Base-by-base conservation (phyloP, 2,329 filamentous ascomycete genomes). In the Zasmidium cellare region DNA sequence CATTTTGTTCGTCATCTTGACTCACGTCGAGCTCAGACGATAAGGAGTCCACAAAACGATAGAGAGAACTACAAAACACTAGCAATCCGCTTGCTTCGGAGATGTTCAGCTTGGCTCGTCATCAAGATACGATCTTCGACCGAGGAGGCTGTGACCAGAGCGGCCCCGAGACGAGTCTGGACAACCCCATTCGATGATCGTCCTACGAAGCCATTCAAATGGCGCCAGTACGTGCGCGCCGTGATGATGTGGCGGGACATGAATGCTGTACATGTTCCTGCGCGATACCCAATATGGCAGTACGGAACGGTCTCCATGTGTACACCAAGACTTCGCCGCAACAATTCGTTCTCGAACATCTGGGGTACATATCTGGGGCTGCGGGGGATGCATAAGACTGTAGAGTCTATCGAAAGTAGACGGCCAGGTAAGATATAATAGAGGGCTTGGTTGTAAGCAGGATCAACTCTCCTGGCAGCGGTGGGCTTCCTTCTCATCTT, bases 1-100 rank as follows among this genome's bases (percentile, higher is more conserved):
- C 65, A 67, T 67, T 22, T n/a, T 49, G 7, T 14, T 18, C 14
- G 24, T 24, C 51, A 53, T 53, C 19, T 45, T 46, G 19, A 51
- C 31, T 52, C n/a, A 19, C 14, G 46, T 44, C 25, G 35, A 12
- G 9, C 7, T 51, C 5, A 31, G 28, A 31, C 14, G 28, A 41
- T 14, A 41, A 41, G 6, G n/a, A n/a, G n/a, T n/a, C n/a, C n/a
- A n/a, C n/a, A n/a, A n/a, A n/a, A n/a, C n/a, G n/a, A n/a, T n/a
- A n/a, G n/a, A n/a, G n/a, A n/a, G n/a, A n/a, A n/a, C n/a, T 9
- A 14, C 16, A 41, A 6, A 41, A 41, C 6, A 9, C 16, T n/a
- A 5, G 5, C 7, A 14, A 41, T 14, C n/a, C 35, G 7, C 6
- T 14, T n/a, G 16, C n/a, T n/a, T n/a, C n/a, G n/a, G n/a, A n/a